A percentile compares a stretch with the other conserved stretches of the same genome.
Evolutionary conservation across 2,329 filamentous ascomycete species (phyloP).

Genomic region (Periconia sp.): DNA sequence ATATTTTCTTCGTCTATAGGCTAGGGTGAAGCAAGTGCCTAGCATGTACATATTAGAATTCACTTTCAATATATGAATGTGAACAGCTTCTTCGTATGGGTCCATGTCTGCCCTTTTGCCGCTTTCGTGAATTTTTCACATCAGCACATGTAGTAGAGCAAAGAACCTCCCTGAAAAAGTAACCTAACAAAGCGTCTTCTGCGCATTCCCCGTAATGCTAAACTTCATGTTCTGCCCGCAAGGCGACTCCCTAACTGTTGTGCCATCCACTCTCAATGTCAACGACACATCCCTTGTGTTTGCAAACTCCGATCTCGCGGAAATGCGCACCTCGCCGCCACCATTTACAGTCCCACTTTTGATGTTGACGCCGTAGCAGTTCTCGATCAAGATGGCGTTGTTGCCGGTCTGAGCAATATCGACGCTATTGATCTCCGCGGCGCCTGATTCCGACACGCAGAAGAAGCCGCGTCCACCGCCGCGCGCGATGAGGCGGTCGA

Average conservation of each 20-base stretch:
- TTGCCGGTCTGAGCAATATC: slow-evolving; percentile 58
- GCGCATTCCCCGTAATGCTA: slow-evolving; percentile 51
- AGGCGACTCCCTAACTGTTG: slow-evolving; percentile 55
- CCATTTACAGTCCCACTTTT: slow-evolving; percentile 55
- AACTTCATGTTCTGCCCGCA: slow-evolving; percentile 58
- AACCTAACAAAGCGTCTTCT: slow-evolving; percentile 21
- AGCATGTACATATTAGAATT: too few relatives aligned
- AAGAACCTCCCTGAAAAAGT: background rate
- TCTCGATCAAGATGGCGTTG: slow-evolving; percentile 61
- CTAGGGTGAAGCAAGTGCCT: too few relatives aligned
- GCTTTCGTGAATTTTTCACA: too few relatives aligned
- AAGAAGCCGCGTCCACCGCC: slow-evolving; percentile 61
- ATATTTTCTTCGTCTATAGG: too few relatives aligned
- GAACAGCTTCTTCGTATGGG: too few relatives aligned
- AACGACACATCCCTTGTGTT: slow-evolving; percentile 57
- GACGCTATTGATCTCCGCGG: slow-evolving; percentile 52
- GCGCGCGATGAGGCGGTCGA: slow-evolving; percentile 58
- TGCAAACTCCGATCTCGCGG: slow-evolving; percentile 57
- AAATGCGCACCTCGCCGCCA: slow-evolving; percentile 58
- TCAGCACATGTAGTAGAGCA: too few relatives aligned
- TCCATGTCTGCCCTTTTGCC: too few relatives aligned
- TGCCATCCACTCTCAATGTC: slow-evolving; percentile 53
- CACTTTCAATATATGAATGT: too few relatives aligned
- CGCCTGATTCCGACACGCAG: slow-evolving; percentile 60
- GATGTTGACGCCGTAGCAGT: slow-evolving; percentile 60